Evolutionary conservation across 805 yeast species (phyloP), one percentile per base, ranked within the genome.

Genomic region (Phaffomyces antillensis): DNA sequence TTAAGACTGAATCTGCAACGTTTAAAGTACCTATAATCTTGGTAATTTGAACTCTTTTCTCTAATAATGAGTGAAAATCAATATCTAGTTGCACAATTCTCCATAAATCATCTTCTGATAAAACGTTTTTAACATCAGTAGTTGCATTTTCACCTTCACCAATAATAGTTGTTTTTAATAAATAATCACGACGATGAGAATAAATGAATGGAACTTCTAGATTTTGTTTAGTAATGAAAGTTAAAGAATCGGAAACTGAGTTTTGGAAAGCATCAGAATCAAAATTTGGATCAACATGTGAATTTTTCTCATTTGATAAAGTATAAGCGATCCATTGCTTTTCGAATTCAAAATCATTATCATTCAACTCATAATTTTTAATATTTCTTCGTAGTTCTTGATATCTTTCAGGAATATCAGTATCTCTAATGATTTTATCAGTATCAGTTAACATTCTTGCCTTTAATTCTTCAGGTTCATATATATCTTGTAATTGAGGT

Each of bases 131-230:
- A 23, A 56, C 61, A 9, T 50, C 49, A 1, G 70, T 67, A 26
- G 65, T 62, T 12, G 70, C 76, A 28, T 70, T 68, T 20, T 64
- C 70, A 41, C 68, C 68, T 47, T 67, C 70, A 11, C 73, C 66
- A 3, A 63, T 60, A 28, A 77, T 77, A 36, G 73, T 73, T 10
- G 86, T 75, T 54, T 71, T 71, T 48, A 86, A 67, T 17, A 88
- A 70, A 60, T 86, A 88, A 64, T 93, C 98, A 65, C 95, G 86
- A 62, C 98, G 85, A 60, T 89, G 96, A 24, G 89, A 85, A 86
- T 96, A 89, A 49, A 93, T 89, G 56, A 89, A 86, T 11, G 99
- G 98, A 6, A 91, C 96, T 61, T 93, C 99, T 51, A 84, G 73
- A 47, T 81, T 74, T 40, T 90, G 95, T 54, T 78, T 79, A 13